Conservation (phyloP, 345 rosid genomes). For the Angophora floribunda region DNA sequence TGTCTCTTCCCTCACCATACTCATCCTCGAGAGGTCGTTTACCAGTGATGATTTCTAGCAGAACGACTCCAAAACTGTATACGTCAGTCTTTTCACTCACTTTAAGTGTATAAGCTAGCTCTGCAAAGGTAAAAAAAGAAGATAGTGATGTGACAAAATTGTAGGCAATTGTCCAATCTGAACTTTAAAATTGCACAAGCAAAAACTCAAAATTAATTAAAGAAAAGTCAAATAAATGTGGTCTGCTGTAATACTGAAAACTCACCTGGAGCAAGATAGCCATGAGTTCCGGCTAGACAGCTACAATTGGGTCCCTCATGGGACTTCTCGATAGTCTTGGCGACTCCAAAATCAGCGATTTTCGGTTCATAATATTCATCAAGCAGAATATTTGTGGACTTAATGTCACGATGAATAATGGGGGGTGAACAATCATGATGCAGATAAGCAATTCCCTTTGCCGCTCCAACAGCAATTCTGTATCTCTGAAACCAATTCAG, state of each 20-base stretch:
- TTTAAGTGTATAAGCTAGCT: constrained; percentile 67
- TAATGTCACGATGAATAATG: constrained; percentile 79
- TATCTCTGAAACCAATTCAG: constrained; percentile 67
- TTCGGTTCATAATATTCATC: constrained; percentile 60
- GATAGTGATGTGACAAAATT: neutral
- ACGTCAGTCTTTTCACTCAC: constrained; percentile 77
- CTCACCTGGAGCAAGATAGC: constrained; percentile 94
- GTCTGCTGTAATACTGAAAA: neutral
- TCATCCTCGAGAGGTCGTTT: constrained; percentile 53
- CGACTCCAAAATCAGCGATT: constrained; percentile 85
- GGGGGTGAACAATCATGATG: constrained; percentile 84
- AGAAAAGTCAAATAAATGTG: neutral
- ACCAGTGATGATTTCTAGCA: constrained; percentile 56
- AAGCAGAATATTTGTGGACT: constrained; percentile 77
- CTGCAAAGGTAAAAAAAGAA: constrained; percentile 14
- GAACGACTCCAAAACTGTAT: constrained; percentile 83
- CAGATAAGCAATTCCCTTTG: constrained; percentile 80
- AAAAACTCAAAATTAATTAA: neutral
- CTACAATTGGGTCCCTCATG: constrained; percentile 31
- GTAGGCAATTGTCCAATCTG: neutral
- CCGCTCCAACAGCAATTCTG: constrained; percentile 66
- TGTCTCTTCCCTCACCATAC: constrained; percentile 73
- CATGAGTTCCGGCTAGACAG: constrained; percentile 74
- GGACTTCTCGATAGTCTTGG: constrained; percentile 54
- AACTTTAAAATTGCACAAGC: neutral